phyloP scores from a whole-genome alignment of 148 eudicot genomes.

The Diospyros lotus region DNA sequence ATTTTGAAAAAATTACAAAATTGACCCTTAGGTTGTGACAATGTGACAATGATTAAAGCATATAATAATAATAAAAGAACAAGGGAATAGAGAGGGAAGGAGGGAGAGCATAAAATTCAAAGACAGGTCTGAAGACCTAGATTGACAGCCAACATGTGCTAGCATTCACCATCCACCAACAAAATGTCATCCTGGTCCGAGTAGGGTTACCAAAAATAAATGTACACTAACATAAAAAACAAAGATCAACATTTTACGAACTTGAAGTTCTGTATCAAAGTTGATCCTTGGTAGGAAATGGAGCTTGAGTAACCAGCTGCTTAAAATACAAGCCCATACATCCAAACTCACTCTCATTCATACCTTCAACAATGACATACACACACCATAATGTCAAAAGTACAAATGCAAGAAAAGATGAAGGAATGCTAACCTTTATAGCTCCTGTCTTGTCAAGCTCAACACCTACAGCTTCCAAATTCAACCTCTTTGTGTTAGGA shows the following conservation, averaged over 20 bases:
- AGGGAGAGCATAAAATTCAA: too few species aligned
- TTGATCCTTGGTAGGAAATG: neutral
- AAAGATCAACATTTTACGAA: neutral
- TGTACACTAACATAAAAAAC: too few species aligned
- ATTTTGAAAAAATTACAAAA: too few species aligned
- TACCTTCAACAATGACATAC: neutral
- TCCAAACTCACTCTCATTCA: neutral
- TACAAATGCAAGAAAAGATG: conserved; percentile 9
- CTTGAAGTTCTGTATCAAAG: neutral
- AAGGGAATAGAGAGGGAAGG: too few species aligned
- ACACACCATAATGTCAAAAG: neutral
- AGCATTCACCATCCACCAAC: too few species aligned
- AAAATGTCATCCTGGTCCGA: too few species aligned
- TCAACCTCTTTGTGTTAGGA: conserved; percentile 87
- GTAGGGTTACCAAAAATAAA: too few species aligned
- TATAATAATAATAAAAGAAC: too few species aligned
- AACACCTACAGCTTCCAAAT: conserved; percentile 79
- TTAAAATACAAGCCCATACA: neutral
- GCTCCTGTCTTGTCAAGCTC: conserved; percentile 71
- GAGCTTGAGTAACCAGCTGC: neutral
- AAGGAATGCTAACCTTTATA: conserved; percentile 51
- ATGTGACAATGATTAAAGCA: too few species aligned
- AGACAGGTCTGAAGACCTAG: too few species aligned
- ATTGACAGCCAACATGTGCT: too few species aligned
- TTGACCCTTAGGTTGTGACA: too few species aligned